phyloP scores from a whole-genome alignment of 768 basidiomycete genomes.

The Mycena amicta region DNA sequence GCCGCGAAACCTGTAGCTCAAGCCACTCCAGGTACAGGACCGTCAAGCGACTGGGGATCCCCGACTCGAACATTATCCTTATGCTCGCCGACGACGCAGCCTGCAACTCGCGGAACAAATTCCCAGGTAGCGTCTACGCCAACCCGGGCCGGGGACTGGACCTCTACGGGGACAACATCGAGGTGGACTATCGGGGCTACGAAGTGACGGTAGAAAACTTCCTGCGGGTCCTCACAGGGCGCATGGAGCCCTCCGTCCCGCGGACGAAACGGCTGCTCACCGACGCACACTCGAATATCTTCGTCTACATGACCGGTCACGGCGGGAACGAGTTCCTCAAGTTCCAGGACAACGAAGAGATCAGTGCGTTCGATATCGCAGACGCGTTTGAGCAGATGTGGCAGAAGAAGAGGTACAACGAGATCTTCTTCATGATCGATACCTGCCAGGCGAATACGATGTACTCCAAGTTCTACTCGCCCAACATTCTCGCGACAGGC shows the following conservation, averaged over 20 bases:
- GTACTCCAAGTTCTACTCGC: constrained; percentile 92
- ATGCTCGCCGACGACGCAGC: constrained; percentile 98
- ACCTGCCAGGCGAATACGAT: constrained; percentile 98
- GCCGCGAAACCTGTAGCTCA: constrained; percentile 2
- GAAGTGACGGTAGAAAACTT: constrained; percentile 98
- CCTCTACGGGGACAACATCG: constrained; percentile 94
- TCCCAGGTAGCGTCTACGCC: constrained; percentile 92
- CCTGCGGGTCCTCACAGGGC: constrained; percentile 90
- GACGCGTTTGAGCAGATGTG: constrained; percentile 99
- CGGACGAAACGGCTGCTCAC: constrained; percentile 91
- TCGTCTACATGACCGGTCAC: constrained; percentile 98
- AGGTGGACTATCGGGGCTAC: constrained; percentile 97
- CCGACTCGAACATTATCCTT: constrained; percentile 97
- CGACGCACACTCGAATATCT: constrained; percentile 89
- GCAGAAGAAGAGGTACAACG: constrained; percentile 95
- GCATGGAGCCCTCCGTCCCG: constrained; percentile 81
- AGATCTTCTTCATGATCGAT: constrained; percentile 97
- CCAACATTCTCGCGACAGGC: constrained; percentile 89
- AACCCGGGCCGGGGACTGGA: constrained; percentile 81
- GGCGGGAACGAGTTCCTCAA: constrained; percentile 98
- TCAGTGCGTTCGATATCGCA: constrained; percentile 95
- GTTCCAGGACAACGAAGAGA: constrained; percentile 98
- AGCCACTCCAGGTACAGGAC: constrained; percentile 81
- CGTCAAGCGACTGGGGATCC: constrained; percentile 95
- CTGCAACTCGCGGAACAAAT: constrained; percentile 90